Evolutionary conservation across 805 yeast genomes (phyloP), one percentile per base, ranked within the genome.

Genomic region (Cyberlindnera suaveolens): DNA sequence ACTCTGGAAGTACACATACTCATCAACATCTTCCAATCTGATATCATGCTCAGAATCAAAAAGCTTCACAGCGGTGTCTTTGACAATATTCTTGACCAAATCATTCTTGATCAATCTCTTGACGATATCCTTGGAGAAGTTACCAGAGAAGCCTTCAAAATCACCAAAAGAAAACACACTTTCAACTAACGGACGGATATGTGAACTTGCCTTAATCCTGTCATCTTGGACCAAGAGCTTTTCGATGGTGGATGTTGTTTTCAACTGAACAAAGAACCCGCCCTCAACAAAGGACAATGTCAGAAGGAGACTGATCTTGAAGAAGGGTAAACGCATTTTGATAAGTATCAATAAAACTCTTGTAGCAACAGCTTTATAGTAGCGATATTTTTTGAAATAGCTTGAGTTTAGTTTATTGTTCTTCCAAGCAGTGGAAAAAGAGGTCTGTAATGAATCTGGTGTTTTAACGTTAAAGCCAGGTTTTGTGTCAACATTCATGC

Each of bases 141-240:
- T 72, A 1, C 89, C 88, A 0, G 82, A 71, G 47, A 88, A 76
- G 0, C 85, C 95, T 49, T 75, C 77, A 56, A 85, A 83, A 18
- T 70, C 71, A 1, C 95, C 95, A 54, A 87, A 78, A 0, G 84
- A 71, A 50, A 78, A 78, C 11, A 75, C 66, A 43, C 72, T 70
- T 11, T 70, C 66, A 23, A 85, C 59, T 34, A 68, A 61, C 32
- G 71, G 66, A 47, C 76, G 59, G 41, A 73, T 62, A 53, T 77
- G 73, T 26, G 74, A 64, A 30, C 64, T 54, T 8, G 61, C 42
- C n/a, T 47, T 46, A 17, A 52, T 47, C 4, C 60, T 38, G 32
- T 56, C 60, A 36, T 55, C 58, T 1, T 31, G 19, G 14, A 38
- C 38, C 42, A 55, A 47, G 9, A 55, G 46, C 9, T 40, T 52